These are phyloP conservation scores for Tetraselmis chui DNA, from an alignment of 139 green algal genomes.

Conservation along the genomic window DNA sequence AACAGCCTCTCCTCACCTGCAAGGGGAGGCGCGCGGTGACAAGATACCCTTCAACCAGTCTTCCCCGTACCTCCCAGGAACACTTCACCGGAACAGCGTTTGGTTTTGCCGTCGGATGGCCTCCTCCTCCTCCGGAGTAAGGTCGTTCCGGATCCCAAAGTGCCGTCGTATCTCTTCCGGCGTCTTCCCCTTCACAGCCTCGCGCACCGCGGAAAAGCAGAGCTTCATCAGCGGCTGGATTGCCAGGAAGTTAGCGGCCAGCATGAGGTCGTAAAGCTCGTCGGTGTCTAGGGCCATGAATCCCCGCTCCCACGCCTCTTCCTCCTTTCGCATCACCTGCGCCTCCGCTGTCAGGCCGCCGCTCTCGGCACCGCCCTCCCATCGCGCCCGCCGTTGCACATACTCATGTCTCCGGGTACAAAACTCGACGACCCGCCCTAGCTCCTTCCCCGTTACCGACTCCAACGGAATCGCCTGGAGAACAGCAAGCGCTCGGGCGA, in stretches of 20 bases:
- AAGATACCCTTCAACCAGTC: too few relatives aligned
- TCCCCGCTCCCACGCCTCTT: not conserved
- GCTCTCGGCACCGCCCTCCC: not conserved
- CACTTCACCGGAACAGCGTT: too few relatives aligned
- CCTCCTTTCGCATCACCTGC: not conserved
- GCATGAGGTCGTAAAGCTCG: not conserved
- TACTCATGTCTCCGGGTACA: not conserved
- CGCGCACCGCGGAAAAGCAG: not conserved
- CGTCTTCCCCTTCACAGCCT: not conserved
- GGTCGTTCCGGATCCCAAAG: not conserved
- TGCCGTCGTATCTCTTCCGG: not conserved
- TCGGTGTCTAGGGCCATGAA: not conserved
- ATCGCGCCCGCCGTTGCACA: not conserved
- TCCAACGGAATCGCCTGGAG: not conserved
- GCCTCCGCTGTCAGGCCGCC: too few relatives aligned
- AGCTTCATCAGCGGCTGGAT: not conserved
- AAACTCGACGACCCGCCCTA: not conserved
- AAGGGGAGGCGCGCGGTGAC: too few relatives aligned
- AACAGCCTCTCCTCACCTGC: too few relatives aligned
- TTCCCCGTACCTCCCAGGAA: too few relatives aligned
- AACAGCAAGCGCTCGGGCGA: too few relatives aligned
- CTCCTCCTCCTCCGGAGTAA: not conserved
- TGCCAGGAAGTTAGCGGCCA: not conserved
- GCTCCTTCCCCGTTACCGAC: not conserved
- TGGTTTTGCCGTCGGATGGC: not conserved